These are phyloP conservation scores for Sambucus nigra DNA, from an alignment of 129 eudicot species.

Conservation along the genomic window DNA sequence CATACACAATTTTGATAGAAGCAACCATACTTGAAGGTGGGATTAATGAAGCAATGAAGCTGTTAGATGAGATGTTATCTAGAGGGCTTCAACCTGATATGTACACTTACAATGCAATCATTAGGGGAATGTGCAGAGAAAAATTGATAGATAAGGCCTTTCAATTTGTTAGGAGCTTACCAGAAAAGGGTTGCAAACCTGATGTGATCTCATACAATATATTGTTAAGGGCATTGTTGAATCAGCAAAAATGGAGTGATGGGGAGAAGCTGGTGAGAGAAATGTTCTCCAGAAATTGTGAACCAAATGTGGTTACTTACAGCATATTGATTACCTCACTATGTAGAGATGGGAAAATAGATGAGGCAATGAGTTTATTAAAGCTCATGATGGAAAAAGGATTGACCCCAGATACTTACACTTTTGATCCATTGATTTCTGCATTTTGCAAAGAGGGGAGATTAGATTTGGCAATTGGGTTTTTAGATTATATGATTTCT, in stretches of 20 bases:
- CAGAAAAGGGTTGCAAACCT: slow-evolving; percentile 40
- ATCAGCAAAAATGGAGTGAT: slow-evolving; percentile 52
- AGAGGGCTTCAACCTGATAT: slow-evolving; percentile 63
- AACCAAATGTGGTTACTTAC: slow-evolving; percentile 53
- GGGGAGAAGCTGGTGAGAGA: slow-evolving; percentile 50
- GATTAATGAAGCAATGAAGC: slow-evolving; percentile 52
- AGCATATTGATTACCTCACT: slow-evolving; percentile 51
- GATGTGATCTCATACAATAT: slow-evolving; percentile 55
- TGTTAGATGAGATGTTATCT: slow-evolving; percentile 52
- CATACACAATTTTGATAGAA: slow-evolving; percentile 63
- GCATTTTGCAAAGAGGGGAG: slow-evolving; percentile 55
- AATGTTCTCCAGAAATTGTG: slow-evolving; percentile 52
- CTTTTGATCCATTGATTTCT: slow-evolving; percentile 54
- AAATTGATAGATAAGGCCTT: slow-evolving; percentile 47
- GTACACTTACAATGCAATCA: slow-evolving; percentile 58
- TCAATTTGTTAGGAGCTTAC: slow-evolving; percentile 42
- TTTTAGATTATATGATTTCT: slow-evolving; percentile 59
- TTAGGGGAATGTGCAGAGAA: slow-evolving; percentile 66
- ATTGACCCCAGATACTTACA: slow-evolving; percentile 43
- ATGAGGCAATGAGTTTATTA: slow-evolving; percentile 42
- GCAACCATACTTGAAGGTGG: slow-evolving; percentile 56
- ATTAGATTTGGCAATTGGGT: slow-evolving; percentile 46
- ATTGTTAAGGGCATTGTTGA: slow-evolving; percentile 45
- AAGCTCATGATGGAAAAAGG: slow-evolving; percentile 56
- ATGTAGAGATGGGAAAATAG: slow-evolving; percentile 52